Evolutionary conservation across 345 rosid species (phyloP).

Genomic region (Populus tremula): DNA sequence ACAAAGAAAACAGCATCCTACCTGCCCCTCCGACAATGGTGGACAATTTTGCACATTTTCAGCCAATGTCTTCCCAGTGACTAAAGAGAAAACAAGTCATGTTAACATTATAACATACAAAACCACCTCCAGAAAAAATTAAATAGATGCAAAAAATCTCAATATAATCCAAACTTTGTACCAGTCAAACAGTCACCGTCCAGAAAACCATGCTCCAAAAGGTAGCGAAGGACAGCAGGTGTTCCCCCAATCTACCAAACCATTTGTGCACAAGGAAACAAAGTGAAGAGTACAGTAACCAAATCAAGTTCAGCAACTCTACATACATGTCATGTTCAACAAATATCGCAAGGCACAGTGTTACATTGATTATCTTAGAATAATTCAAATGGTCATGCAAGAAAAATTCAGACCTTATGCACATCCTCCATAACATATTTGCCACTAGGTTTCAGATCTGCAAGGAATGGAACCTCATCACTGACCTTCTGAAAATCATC

Average conservation of each 20-base stretch:
- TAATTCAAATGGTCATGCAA: slow-evolving; percentile 3
- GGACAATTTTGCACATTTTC: slow-evolving; percentile 72
- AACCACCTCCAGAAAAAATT: slow-evolving; percentile 3
- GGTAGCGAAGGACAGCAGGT: slow-evolving; percentile 66
- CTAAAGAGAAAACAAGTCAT: slow-evolving; percentile 35
- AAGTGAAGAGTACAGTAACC: neutral
- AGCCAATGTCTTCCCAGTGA: slow-evolving; percentile 90
- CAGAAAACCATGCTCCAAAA: slow-evolving; percentile 59
- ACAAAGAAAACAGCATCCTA: slow-evolving; percentile 16
- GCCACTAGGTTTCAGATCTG: slow-evolving; percentile 97
- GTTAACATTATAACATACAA: neutral
- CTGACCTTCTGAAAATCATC: slow-evolving; percentile 98
- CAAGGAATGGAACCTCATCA: slow-evolving; percentile 84
- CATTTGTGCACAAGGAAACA: neutral
- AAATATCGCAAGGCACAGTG: neutral
- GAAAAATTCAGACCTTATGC: slow-evolving; percentile 66
- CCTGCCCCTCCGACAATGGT: slow-evolving; percentile 76
- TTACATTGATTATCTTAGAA: neutral
- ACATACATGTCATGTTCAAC: neutral
- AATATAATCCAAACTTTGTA: slow-evolving; percentile 17
- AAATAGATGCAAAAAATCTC: neutral
- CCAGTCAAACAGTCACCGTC: slow-evolving; percentile 83
- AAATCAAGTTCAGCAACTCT: neutral
- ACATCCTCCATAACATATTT: slow-evolving; percentile 97
- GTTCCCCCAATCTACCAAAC: slow-evolving; percentile 66